Evolutionary conservation across 192 early-diverging fungal genomes (phyloP).

Genomic region (Coemansia sp.): DNA sequence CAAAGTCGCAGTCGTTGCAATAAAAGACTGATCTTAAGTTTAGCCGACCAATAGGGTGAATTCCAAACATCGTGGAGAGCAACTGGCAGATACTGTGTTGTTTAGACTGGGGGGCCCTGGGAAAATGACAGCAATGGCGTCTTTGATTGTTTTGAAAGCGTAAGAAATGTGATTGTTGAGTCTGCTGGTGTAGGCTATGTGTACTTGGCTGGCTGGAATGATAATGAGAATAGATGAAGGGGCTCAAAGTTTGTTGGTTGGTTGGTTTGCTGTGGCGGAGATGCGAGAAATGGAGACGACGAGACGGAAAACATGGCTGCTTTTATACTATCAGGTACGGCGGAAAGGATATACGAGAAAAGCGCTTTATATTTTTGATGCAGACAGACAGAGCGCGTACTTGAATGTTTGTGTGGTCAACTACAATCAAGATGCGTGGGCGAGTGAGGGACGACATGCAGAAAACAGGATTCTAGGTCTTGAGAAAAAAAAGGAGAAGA

Average conservation of each 20-base stretch:
- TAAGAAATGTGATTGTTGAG: background rate
- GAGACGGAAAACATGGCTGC: too few relatives aligned
- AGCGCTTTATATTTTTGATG: background rate
- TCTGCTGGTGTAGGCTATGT: too few relatives aligned
- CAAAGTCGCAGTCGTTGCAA: slow-evolving; percentile 45
- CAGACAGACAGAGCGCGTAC: background rate
- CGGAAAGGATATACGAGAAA: background rate
- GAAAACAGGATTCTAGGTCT: background rate
- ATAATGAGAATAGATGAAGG: too few relatives aligned
- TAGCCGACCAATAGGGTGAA: slow-evolving; percentile 14
- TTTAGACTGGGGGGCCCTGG: background rate
- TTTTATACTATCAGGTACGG: background rate
- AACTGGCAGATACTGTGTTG: background rate
- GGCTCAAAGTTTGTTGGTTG: too few relatives aligned
- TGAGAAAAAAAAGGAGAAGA: background rate
- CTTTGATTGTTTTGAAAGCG: background rate
- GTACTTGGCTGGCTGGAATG: too few relatives aligned
- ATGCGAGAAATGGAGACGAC: too few relatives aligned
- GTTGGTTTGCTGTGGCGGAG: too few relatives aligned
- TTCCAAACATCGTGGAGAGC: slow-evolving; percentile 18
- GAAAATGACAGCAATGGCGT: background rate
- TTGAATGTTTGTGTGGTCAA: background rate
- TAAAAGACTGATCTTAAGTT: slow-evolving; percentile 39
- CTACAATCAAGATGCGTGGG: background rate
- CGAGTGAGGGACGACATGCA: background rate